Base-by-base conservation (phyloP, 1,284 basidiomycete genomes). In the Ganoderma meredithae region DNA sequence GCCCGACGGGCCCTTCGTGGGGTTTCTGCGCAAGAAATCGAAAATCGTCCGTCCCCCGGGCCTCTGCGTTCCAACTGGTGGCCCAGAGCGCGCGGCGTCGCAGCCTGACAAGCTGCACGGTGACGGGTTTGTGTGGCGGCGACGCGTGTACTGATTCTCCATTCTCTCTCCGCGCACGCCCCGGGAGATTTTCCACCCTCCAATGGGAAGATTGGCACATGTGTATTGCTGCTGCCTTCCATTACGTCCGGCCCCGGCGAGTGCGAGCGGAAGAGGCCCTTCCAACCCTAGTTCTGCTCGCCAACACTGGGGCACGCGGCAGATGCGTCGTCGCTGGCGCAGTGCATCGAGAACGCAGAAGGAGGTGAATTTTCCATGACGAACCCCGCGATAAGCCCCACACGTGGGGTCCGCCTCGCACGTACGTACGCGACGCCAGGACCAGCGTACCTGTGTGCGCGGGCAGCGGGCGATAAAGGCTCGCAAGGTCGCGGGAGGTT, bases 351-450 rank as follows among this genome's bases (percentile, higher is more conserved):
- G 58, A 56, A 31, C 25, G 12, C 15, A 25, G 52, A 33, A 58
- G 33, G 55, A 39, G 22, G 22, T 10, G 36, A 60, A 41, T 60
- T 40, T 59, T 40, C 55, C 55, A 43, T 53, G 64, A 62, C 63
- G 67, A 25, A 65, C 63, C 59, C 66, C 66, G 58, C 68, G 71
- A 72, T 72, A 72, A 72, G 71, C 64, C 69, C 69, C 27, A 62
- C 71, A 72, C 68, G 71, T 72, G 71, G 55, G 17, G 22, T 31
- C 36, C 64, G 40, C 17, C 66, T 64, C 66, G 66, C 69, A 61
- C 27, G 65, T 41, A 55, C 47, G 44, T 47, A 47, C 44, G n/a
- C 44, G 8, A n/a, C 36, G 64, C 40, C 40, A 62, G 19, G 53
- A n/a, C 47, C 19, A 22, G 49, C 49, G 69, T 65, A 53, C 55